phyloP scores from a whole-genome alignment of 2,329 filamentous ascomycete species.

The Fusarium tuaranense region DNA sequence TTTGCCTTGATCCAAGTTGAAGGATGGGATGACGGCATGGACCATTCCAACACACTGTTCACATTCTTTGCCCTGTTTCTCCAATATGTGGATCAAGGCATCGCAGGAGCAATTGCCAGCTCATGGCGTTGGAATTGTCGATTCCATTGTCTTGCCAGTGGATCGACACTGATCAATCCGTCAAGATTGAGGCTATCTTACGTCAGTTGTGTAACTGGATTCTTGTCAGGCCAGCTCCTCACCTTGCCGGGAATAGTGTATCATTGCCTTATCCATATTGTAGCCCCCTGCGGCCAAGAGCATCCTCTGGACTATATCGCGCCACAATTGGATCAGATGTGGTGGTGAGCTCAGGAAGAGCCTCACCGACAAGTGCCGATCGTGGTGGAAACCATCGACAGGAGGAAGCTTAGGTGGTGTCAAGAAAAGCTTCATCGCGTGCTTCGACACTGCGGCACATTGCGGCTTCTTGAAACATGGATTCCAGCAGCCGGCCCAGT shows the following conservation, averaged over 20 bases:
- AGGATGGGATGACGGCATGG: conserved; percentile 19
- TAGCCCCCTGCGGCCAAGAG: neutral
- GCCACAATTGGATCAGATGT: conserved; percentile 11
- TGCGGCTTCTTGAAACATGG: conserved; percentile 12
- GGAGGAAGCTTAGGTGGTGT: neutral
- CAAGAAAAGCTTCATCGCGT: neutral
- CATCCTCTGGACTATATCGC: conserved; percentile 2
- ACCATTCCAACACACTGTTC: conserved; percentile 22
- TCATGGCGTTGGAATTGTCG: neutral
- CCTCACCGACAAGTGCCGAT: conserved; percentile 27
- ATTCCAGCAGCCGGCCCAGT: neutral
- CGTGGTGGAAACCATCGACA: neutral
- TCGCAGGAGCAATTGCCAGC: neutral
- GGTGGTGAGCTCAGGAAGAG: conserved; percentile 18
- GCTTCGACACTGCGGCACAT: conserved; percentile 4
- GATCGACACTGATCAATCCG: conserved; percentile 10
- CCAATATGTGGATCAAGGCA: neutral
- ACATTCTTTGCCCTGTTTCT: conserved; percentile 12
- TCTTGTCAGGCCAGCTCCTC: neutral
- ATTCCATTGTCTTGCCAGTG: conserved; percentile 7
- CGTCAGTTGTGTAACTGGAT: conserved; percentile 7
- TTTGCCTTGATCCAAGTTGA: conserved; percentile 7
- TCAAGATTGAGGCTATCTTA: neutral
- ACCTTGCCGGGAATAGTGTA: neutral
- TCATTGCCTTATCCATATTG: neutral